These are phyloP conservation scores for Albophoma yamanashiensis DNA, from an alignment of 2,329 filamentous ascomycete species.

Conservation along the genomic window DNA sequence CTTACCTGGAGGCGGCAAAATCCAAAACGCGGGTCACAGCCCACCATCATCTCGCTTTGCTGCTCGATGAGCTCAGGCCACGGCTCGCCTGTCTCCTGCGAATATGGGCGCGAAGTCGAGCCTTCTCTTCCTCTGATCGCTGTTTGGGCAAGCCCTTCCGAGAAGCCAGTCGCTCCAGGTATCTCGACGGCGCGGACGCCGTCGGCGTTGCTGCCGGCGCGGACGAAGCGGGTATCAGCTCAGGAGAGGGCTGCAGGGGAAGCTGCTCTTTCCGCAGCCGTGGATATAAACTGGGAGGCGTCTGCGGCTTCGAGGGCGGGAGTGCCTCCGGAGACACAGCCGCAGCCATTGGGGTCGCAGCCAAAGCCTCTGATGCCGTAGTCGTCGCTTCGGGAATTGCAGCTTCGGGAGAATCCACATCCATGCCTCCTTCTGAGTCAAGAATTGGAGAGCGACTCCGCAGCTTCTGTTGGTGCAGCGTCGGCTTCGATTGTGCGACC, in stretches of 20 bases:
- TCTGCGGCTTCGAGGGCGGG: neutral
- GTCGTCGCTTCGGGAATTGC: neutral
- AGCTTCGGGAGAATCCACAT: slow-evolving; percentile 1
- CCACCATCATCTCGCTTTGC: neutral
- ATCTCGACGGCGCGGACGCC: slow-evolving; percentile 6
- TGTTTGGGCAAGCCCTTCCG: neutral
- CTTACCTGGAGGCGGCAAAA: neutral
- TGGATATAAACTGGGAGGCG: neutral
- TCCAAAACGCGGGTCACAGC: neutral
- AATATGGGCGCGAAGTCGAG: slow-evolving; percentile 15
- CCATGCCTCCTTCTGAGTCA: neutral
- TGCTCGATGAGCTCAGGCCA: neutral
- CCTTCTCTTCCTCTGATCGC: slow-evolving; percentile 12
- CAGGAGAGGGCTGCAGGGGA: slow-evolving; percentile 4
- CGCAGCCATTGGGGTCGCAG: neutral
- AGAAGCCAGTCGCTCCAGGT: neutral
- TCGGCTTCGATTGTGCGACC: neutral
- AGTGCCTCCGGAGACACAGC: neutral
- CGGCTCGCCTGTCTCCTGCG: slow-evolving; percentile 9
- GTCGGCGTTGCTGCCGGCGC: slow-evolving; percentile 7
- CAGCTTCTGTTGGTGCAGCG: neutral
- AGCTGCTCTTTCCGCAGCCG: neutral
- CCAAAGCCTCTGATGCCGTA: neutral
- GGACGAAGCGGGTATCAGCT: slow-evolving; percentile 7
- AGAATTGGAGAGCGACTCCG: neutral